A percentile compares a stretch with the other conserved stretches of the same genome.
These are phyloP conservation scores for carrot (Daucus carota) DNA, from an alignment of 129 eudicot genomes.

Conservation along the genomic window DNA sequence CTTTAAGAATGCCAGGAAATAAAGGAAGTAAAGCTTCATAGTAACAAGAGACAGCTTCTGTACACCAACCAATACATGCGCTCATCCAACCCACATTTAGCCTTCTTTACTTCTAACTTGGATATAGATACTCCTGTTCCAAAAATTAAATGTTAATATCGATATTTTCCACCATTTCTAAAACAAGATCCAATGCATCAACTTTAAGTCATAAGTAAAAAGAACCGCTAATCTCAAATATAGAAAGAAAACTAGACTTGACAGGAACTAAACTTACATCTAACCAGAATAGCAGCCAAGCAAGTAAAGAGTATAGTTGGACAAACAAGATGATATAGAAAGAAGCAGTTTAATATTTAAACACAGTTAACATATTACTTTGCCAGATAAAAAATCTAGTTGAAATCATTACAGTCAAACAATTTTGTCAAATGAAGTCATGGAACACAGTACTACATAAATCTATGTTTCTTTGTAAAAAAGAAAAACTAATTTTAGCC, in stretches of 20 bases:
- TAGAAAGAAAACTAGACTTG: background rate
- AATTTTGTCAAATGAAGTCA: background rate
- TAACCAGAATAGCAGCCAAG: background rate
- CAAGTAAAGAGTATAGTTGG: background rate
- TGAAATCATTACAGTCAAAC: background rate
- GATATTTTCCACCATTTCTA: background rate
- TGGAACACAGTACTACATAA: background rate
- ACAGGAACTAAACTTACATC: background rate
- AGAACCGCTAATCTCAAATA: background rate
- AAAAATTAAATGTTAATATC: slow-evolving; percentile 1
- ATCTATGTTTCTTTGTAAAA: background rate
- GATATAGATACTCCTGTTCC: slow-evolving; percentile 27
- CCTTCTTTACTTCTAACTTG: slow-evolving; percentile 19
- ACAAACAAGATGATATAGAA: background rate
- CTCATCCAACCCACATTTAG: slow-evolving; percentile 16
- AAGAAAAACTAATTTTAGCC: background rate
- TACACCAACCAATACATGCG: slow-evolving; percentile 34
- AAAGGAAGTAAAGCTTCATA: background rate
- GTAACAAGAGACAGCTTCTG: background rate
- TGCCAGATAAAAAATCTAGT: background rate
- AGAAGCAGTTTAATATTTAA: background rate
- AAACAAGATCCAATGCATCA: background rate
- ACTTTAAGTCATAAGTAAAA: background rate
- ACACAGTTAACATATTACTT: background rate
- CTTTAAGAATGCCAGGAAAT: background rate